phyloP scores from a whole-genome alignment of 2,329 filamentous ascomycete genomes.

The Neonectria punicea region DNA sequence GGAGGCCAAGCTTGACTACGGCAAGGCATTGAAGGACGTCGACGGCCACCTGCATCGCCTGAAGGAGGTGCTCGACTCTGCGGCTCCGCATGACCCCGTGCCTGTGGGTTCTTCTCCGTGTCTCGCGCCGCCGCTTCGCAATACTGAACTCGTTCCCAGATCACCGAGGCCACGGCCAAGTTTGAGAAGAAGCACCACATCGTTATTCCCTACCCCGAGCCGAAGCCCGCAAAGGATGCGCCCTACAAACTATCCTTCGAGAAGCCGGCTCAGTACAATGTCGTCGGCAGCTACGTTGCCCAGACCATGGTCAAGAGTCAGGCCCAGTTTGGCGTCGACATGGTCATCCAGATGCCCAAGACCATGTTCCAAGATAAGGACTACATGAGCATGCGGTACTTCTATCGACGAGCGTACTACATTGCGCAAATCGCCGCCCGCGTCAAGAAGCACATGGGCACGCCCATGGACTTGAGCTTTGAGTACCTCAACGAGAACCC shows the following conservation, averaged over 20 bases:
- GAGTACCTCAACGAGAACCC: slow-evolving; percentile 77
- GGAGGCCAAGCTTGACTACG: slow-evolving; percentile 64
- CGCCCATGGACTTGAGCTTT: slow-evolving; percentile 69
- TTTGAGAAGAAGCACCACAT: slow-evolving; percentile 76
- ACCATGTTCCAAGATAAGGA: slow-evolving; percentile 92
- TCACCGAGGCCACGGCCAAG: slow-evolving; percentile 73
- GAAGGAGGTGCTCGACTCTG: slow-evolving; percentile 63
- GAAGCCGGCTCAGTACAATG: slow-evolving; percentile 82
- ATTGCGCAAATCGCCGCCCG: slow-evolving; percentile 81
- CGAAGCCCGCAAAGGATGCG: slow-evolving; percentile 77
- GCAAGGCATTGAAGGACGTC: slow-evolving; percentile 58
- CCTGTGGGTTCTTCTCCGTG: slow-evolving; percentile 55
- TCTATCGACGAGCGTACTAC: slow-evolving; percentile 94
- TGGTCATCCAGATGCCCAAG: slow-evolving; percentile 87
- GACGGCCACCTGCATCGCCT: slow-evolving; percentile 62
- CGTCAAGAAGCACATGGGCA: slow-evolving; percentile 67
- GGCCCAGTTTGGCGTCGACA: slow-evolving; percentile 72
- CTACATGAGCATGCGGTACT: slow-evolving; percentile 91
- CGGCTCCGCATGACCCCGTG: slow-evolving; percentile 59
- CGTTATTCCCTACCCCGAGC: slow-evolving; percentile 85
- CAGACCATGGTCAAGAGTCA: slow-evolving; percentile 77
- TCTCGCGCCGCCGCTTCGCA: not conserved
- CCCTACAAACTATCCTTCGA: slow-evolving; percentile 85
- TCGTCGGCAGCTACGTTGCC: slow-evolving; percentile 87
- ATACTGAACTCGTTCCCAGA: slow-evolving; percentile 56